Evolutionary conservation across 2,329 filamentous ascomycete species (phyloP), one percentile per base, ranked within the genome.

Genomic region (Aspergillus tubingensis): DNA sequence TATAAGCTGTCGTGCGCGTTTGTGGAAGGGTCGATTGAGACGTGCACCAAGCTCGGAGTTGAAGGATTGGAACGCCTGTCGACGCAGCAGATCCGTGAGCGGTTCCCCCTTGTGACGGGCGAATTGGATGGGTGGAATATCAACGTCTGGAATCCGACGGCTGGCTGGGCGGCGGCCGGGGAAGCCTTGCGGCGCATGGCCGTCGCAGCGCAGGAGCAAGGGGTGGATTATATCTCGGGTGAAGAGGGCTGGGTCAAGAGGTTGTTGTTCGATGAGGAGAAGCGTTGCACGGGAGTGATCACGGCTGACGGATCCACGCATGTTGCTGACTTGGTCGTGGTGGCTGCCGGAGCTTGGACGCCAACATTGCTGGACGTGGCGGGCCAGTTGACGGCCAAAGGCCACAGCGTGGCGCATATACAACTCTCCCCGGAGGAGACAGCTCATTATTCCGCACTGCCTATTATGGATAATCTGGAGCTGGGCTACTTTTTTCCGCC

Each of bases 401-500:
- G 41, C 19, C 41, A 44, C 41, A 44, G 41, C 11, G 41, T 44
- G 41, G 41, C 41, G 19, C 41, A 44, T 10, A 44, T 44, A 2
- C 41, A 44, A 5, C 41, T 44, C 41, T 23, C 41, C 19, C 41
- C 41, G 2, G 10, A 19, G 19, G 41, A 44, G 13, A 49, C 15
- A 19, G n/a, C 15, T 7, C 48, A 57, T n/a, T 57, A 57, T 11
- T 47, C 25, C 3, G 1, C 10, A n/a, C 19, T 57, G 2, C 54
- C 54, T 5, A 57, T 57, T 13, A 27, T 57, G 25, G 54, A 57
- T 21, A 38, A 57, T 17, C 27, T 57, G 17, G 54, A 57, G 36
- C 54, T 50, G 25, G 54, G 54, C 41, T 49, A 49, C 30, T 48
- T 57, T 3, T 57, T 57, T n/a, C 54, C 43, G 8, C 54, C 54